Evolutionary conservation across 2,329 filamentous ascomycete species (phyloP).

Genomic region (Pseudocercospora musae): DNA sequence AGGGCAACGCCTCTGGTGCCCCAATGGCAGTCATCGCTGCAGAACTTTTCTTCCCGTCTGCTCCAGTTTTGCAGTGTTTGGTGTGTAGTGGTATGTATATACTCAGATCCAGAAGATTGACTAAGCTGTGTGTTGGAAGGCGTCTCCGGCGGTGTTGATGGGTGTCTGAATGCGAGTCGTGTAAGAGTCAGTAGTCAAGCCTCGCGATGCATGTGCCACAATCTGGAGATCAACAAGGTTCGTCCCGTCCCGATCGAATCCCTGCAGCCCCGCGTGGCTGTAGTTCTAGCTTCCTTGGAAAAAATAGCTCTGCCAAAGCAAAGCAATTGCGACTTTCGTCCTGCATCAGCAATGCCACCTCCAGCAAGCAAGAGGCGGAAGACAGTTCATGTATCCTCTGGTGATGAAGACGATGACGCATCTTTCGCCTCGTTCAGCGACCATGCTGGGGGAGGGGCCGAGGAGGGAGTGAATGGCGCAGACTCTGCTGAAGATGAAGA

Average conservation of each 20-base stretch:
- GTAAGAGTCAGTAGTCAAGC: not conserved
- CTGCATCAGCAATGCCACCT: constrained; percentile 30
- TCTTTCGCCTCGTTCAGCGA: constrained; percentile 36
- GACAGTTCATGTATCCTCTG: constrained; percentile 32
- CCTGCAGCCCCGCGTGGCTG: constrained; percentile 4
- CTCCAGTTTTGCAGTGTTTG: not conserved
- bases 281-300: not conserved
- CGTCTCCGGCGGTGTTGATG: no score
- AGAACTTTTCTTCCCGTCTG: not conserved
- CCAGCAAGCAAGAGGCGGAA: constrained; percentile 35
- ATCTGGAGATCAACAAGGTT: not conserved
- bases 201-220: not conserved
- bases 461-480: constrained; percentile 11
- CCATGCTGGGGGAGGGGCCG: constrained; percentile 16
- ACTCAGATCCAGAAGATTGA: not conserved
- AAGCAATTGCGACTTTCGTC: not conserved
- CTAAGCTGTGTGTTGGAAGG: not conserved
- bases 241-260: not conserved
- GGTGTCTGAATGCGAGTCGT: not conserved
- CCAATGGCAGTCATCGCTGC: constrained; percentile 14
- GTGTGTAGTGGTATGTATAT: not conserved
- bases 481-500: constrained; percentile 8
- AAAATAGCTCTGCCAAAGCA: not conserved
- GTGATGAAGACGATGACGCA: constrained; percentile 27
- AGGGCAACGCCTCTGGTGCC: constrained; percentile 26